Percentiles rank a stretch among this genome's conserved stretches.
Evolutionary conservation across 2,329 filamentous ascomycete species (phyloP).

Genomic region (Cordyceps farinosa): DNA sequence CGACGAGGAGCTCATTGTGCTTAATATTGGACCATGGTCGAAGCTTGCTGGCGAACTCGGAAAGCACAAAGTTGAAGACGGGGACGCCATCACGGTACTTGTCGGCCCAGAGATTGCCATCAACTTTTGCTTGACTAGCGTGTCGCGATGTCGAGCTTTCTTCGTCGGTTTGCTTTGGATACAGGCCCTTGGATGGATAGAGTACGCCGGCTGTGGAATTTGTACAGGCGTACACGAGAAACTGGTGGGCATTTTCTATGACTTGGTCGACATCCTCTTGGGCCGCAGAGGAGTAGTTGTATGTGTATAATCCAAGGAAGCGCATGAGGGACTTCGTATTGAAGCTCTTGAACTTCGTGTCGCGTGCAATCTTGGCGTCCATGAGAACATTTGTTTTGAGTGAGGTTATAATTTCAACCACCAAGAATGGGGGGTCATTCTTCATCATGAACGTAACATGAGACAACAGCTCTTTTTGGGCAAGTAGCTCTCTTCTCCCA

Average conservation of each 20-base stretch:
- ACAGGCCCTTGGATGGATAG: constrained; percentile 75
- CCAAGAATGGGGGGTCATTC: constrained; percentile 71
- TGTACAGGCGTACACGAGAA: constrained; percentile 74
- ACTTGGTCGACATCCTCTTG: constrained; percentile 49
- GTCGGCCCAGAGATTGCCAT: constrained; percentile 66
- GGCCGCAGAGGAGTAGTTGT: constrained; percentile 45
- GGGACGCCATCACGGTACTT: constrained; percentile 63
- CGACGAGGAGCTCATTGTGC: constrained; percentile 76
- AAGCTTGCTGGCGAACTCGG: constrained; percentile 73
- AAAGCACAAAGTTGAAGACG: constrained; percentile 74
- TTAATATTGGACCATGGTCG: constrained; percentile 77
- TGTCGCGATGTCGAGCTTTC: constrained; percentile 30
- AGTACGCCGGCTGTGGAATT: constrained; percentile 69
- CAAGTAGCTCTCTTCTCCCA: constrained; percentile 76
- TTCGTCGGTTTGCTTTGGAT: constrained; percentile 67
- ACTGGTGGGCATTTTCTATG: constrained; percentile 66
- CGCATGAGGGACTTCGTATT: constrained; percentile 70
- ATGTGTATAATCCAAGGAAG: constrained; percentile 68
- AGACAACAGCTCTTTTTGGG: constrained; percentile 75
- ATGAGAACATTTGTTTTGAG: constrained; percentile 69
- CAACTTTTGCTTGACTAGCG: constrained; percentile 56
- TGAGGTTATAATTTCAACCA: constrained; percentile 69
- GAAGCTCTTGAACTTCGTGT: constrained; percentile 71
- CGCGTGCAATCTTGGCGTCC: constrained; percentile 69
- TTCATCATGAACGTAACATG: constrained; percentile 76